A percentile compares a stretch with the other conserved stretches of the same genome.
Evolutionary conservation across 106 monocot genomes (phyloP).

Genomic region (Dendrobium officinale): DNA sequence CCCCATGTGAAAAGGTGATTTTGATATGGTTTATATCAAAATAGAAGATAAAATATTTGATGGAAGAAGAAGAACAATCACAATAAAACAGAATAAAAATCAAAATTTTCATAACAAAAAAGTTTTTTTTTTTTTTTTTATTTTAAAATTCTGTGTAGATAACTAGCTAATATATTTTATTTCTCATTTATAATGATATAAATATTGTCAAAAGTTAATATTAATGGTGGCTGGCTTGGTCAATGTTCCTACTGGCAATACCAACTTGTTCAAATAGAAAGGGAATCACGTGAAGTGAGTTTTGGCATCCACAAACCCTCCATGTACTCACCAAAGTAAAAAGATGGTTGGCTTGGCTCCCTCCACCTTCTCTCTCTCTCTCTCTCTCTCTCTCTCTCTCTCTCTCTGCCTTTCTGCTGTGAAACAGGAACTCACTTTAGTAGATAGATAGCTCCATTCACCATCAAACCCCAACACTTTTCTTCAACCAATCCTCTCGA

Average conservation of each 20-base stretch:
- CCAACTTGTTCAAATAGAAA: background rate
- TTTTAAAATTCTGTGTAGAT: no score
- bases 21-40: no score
- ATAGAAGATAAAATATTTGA: no score
- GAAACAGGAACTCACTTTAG: slow-evolving; percentile 4
- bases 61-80: no score
- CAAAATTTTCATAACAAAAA: no score
- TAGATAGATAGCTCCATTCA: background rate
- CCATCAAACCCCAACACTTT: background rate
- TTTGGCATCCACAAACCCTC: background rate
- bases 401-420: background rate
- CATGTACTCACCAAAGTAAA: slow-evolving; percentile 1
- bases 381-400: background rate
- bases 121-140: no score
- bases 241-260: background rate
- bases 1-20: no score
- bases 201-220: no score
- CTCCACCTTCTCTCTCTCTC: background rate
- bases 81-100: no score
- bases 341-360: background rate
- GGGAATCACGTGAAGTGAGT: background rate
- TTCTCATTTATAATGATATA: no score
- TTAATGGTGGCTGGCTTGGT: background rate
- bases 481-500: background rate
- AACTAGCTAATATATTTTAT: no score